Evolutionary conservation across 805 yeast species (phyloP), one percentile per base, ranked within the genome.

Genomic region (Pichia gijzeniarum): DNA sequence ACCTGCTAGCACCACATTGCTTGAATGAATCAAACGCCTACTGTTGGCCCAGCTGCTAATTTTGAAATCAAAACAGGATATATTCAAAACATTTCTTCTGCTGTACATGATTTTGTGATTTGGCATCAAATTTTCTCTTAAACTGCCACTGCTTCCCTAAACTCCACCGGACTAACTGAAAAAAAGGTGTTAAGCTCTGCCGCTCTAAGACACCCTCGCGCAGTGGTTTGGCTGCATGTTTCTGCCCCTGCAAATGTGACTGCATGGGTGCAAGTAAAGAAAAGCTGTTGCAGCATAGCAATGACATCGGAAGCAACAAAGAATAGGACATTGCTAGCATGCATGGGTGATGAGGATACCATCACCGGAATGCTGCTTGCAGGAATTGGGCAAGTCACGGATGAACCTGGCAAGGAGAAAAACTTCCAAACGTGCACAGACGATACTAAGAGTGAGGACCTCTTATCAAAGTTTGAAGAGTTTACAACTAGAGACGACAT

Each of bases 261-360:
- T 25, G 28, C 28, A 25, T 10, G 6, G 28, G 9, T 25, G 10
- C 28, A 6, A 25, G 6, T 25, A 6, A 25, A 25, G 6, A 25
- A 25, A 25, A 31, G 12, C 3, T 10, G 10, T 21, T 30, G 17
- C 43, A 40, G 6, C 14, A 17, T 7, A 20, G 28, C 27, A 43
- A 41, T 44, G 48, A 18, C 48, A 36, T 35, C 44, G 5, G 43
- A 47, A 32, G 38, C 60, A 13, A 33, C 56, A 40, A 59, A 58
- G 43, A 85, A 89, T 61, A 82, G 99, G 59, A 76, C 84, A 34
- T 73, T 90, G 54, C 72, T 93, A 48, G 98, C 97, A 12, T 95
- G 90, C 34, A 88, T 93, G 59, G 99, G 97, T 16, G 99, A 93
- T 60, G 99, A 93, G 69, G 98, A 93, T 61, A 85, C 98, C 19